Base-by-base conservation (phyloP, 2,329 filamentous ascomycete species). In the Colletotrichum sp. region DNA sequence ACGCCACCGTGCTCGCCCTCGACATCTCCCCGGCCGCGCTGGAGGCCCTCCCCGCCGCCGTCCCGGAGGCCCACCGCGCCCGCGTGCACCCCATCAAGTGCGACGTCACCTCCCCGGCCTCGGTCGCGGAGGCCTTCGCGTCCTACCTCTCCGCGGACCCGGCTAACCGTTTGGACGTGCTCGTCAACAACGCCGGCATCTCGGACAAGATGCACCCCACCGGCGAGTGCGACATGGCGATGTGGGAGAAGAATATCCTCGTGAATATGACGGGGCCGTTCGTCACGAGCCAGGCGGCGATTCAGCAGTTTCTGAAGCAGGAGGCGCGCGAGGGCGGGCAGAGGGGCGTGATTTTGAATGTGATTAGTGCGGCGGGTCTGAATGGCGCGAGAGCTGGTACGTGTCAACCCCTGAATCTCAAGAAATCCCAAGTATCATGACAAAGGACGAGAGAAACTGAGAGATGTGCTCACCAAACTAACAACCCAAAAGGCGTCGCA, bases 141-240 rank as follows among this genome's bases (percentile, higher is more conserved):
- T 4, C 48, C 3, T 71, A 55, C n/a, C 24, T 75, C 18, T 34
- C 55, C 24, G 72, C 32, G 7, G 60, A 52, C 13, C n/a, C 18
- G 1, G 9, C 78, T 12, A 32, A 77, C 28, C 70, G 74, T 2
- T 71, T 84, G 5, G 91, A 93, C 81, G 84, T 92, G n/a, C 83
- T 93, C 7, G 82, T 92, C 79, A 92, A 92, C 83, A 90, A 90
- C 76, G 90, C 90, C 12, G 91, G 88, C 26, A 85, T 92, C 72
- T 89, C 91, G 84, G 91, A 92, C 79, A 84, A 82, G 32, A 91
- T 92, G 78, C 87, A 90, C 59, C 87, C 89, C 1, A 88, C 88
- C 0, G 90, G 88, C 18, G 84, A 85, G 9, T 81, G 88, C 67
- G 84, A 88, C 24, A 84, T 84, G 74, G 82, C 81, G 2, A 79